Percentiles rank a stretch among this genome's conserved stretches.
Evolutionary conservation across 2,329 filamentous ascomycete species (phyloP).

Genomic region (Ceratocystis cacaofunesta): DNA sequence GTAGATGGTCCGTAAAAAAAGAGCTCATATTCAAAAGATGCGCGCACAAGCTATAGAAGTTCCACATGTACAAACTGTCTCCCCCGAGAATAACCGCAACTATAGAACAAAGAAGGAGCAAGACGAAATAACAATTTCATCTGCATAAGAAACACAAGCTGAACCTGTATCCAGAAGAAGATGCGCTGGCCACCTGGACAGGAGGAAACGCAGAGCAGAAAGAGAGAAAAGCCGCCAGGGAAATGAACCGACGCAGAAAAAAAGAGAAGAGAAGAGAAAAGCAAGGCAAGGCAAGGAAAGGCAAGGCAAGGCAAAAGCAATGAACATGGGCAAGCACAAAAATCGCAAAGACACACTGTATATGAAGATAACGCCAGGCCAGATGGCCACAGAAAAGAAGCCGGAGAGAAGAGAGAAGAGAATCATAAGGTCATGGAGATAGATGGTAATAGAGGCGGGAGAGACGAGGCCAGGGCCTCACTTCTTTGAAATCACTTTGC

Average conservation of each 20-base stretch:
- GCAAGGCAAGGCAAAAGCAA: background rate
- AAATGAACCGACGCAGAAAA: background rate
- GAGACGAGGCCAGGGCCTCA: background rate
- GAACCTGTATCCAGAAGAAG: background rate
- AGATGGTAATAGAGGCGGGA: too few species aligned
- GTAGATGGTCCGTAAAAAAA: too few species aligned
- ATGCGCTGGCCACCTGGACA: background rate
- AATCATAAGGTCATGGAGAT: background rate
- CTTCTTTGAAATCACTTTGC: slow-evolving; percentile 8
- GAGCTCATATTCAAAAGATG: too few species aligned
- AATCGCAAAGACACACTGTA: background rate
- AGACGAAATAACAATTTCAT: background rate
- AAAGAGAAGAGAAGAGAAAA: too few species aligned
- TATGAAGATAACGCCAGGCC: background rate
- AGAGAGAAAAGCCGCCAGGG: slow-evolving; percentile 2
- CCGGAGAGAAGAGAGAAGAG: background rate
- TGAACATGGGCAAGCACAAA: background rate
- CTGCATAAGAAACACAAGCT: background rate
- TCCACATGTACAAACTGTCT: background rate
- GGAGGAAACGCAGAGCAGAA: too few species aligned
- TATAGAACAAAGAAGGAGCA: background rate
- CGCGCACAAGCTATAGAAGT: background rate
- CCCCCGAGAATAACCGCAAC: background rate
- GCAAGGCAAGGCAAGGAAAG: too few species aligned
- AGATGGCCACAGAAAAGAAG: slow-evolving; percentile 1